Conservation (phyloP, 148 eudicot genomes). For the Diospyros lotus region DNA sequence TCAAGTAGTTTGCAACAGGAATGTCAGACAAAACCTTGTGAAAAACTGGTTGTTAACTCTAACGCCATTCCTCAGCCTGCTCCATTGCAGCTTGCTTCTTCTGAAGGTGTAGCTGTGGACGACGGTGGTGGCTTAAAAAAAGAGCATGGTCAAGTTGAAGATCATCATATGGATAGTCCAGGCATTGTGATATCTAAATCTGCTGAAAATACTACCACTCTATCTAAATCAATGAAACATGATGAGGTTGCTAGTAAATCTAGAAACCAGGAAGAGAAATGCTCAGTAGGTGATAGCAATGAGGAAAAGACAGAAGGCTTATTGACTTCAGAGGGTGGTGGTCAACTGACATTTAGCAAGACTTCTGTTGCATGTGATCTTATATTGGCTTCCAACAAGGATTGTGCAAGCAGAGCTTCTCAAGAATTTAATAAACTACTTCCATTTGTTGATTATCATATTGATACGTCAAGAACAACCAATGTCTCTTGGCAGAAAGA, state of each 20-base stretch:
- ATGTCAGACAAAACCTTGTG: conserved; percentile 29
- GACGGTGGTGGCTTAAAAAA: conserved; percentile 19
- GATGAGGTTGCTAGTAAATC: conserved; percentile 12
- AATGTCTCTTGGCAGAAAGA: conserved; percentile 22
- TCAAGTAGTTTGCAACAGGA: conserved; percentile 32
- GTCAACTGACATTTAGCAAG: conserved; percentile 2
- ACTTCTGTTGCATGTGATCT: conserved; percentile 22
- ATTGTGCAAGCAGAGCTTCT: conserved; percentile 46
- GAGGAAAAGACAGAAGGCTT: conserved; percentile 22
- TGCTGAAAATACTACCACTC: conserved; percentile 13
- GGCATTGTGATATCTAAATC: conserved; percentile 69
- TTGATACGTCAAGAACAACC: conserved; percentile 11
- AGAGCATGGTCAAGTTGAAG: conserved; percentile 28
- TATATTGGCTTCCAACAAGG: conserved; percentile 58
- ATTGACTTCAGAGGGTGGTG: conserved; percentile 24
- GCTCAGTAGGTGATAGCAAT: conserved; percentile 14
- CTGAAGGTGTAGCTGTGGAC: conserved; percentile 33
- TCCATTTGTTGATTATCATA: conserved; percentile 27
- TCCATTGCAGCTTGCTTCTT: conserved; percentile 35
- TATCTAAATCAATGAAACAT: conserved; percentile 9
- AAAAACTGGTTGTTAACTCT: conserved; percentile 15
- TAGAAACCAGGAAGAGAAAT: conserved; percentile 14
- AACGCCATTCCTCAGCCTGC: conserved; percentile 30
- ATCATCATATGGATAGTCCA: conserved; percentile 56
- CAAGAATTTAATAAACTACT: conserved; percentile 47